A percentile compares a stretch with the other conserved stretches of the same genome.
These are phyloP conservation scores for Clavispora asparagi DNA, from an alignment of 805 yeast genomes.

Conservation along the genomic window DNA sequence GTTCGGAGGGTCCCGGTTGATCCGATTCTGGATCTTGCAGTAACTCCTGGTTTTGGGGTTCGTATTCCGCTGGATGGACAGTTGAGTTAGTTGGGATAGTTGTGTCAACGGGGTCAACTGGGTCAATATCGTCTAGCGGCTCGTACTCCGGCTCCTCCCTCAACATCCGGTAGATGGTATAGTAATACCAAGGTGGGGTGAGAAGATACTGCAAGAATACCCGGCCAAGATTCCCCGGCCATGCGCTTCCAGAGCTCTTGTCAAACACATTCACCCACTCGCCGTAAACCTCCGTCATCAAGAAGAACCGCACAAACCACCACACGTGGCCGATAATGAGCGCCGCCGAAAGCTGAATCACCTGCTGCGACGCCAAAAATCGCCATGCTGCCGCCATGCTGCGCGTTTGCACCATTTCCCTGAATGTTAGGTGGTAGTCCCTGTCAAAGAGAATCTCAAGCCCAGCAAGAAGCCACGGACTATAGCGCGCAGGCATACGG, in stretches of 20 bases:
- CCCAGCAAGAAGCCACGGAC: constrained; percentile 28
- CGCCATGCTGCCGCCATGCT: neutral
- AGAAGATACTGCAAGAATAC: neutral
- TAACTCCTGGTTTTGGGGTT: too few species aligned
- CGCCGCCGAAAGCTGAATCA: constrained; percentile 8
- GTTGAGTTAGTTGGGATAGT: too few species aligned
- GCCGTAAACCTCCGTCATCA: constrained; percentile 10
- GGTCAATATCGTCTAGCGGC: neutral
- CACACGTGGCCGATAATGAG: constrained; percentile 24
- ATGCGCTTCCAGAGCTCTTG: neutral
- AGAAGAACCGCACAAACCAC: constrained; percentile 26
- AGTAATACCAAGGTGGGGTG: constrained; percentile 5
- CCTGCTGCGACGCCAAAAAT: constrained; percentile 1
- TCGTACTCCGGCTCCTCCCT: neutral
- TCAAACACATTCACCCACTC: constrained; percentile 7
- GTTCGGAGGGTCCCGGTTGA: too few species aligned
- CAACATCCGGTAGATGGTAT: neutral
- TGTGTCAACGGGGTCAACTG: too few species aligned
- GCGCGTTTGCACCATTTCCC: constrained; percentile 3
- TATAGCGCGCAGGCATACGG: constrained; percentile 37
- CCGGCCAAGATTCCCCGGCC: neutral
- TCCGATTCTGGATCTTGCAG: too few species aligned
- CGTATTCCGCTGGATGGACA: too few species aligned
- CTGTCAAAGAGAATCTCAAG: constrained; percentile 7
- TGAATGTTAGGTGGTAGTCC: constrained; percentile 7